These are phyloP conservation scores for Rhododendron williamsianum DNA, from an alignment of 148 eudicot species.

Conservation along the genomic window DNA sequence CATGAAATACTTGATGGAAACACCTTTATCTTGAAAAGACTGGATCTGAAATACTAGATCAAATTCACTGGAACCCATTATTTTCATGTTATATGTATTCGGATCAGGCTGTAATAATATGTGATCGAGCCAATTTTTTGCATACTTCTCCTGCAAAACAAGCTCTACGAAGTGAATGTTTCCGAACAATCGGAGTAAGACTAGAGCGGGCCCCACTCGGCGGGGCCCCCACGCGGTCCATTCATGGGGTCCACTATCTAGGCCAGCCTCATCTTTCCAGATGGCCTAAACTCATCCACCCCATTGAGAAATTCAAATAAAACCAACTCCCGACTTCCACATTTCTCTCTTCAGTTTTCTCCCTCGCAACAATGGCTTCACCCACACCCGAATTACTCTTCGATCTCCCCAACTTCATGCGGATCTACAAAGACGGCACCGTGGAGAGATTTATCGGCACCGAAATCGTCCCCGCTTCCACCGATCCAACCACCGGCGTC, in stretches of 20 bases:
- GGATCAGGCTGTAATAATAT: no score
- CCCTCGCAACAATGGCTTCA: neutral
- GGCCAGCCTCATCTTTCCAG: neutral
- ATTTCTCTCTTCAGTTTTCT: neutral
- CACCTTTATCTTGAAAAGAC: no score
- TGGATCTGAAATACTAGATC: no score
- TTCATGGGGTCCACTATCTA: neutral
- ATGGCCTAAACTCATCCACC: neutral
- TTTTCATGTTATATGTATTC: no score
- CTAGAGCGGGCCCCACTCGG: no score
- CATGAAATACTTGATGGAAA: no score
- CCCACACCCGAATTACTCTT: neutral
- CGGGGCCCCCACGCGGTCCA: no score
- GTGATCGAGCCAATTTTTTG: no score
- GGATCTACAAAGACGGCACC: slow-evolving; percentile 27
- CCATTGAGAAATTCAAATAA: neutral
- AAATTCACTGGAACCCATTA: no score
- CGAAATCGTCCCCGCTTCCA: slow-evolving; percentile 14
- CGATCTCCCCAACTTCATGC: slow-evolving; percentile 2
- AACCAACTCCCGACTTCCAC: neutral
- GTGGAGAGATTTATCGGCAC: slow-evolving; percentile 25
- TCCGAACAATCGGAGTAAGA: no score
- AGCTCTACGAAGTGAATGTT: no score
- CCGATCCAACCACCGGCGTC: slow-evolving; percentile 16
- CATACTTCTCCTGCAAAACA: no score